Base-by-base conservation (phyloP, 2,329 filamentous ascomycete species). In the Penicillium digitatum region DNA sequence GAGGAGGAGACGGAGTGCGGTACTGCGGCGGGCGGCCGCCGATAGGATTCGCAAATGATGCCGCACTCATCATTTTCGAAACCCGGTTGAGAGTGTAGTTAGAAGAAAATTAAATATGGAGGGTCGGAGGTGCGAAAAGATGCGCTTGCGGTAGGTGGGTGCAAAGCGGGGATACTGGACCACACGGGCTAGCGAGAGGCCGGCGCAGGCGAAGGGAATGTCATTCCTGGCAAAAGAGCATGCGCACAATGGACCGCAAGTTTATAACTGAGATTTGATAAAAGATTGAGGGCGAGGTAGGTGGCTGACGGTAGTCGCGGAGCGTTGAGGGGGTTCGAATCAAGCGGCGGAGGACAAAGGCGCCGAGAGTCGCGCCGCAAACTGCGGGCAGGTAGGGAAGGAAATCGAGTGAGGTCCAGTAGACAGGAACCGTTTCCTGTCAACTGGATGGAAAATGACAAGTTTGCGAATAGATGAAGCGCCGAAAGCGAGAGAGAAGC, bases 1-100 rank as follows among this genome's bases (percentile, higher is more conserved):
- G 68, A 66, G 76, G 76, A 62, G 76, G 76, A 16, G 76, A 78
- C 52, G 76, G 76, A 52, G 76, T 78, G 60, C 74, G 74, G 62
- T 78, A 78, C 46, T 72, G 69, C 50, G 70, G 66, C 54, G 75
- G 76, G 54, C 74, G 74, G 57, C 63, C 63, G 52, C 67, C 69
- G 53, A 67, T 54, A 35, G 69, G 67, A 52, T 61, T 67, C 48
- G 71, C 57, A 50, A 76, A 76, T 32, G 74, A 76, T 22, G 71
- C 70, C 57, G 73, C 67, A 55, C 62, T 70, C 58, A 73, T 71
- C 74, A 76, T 76, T 48, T 56, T 65, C 50, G 56, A 59, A 50
- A 52, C 45, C 58, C 53, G 40, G 52, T 37, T 37, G 26, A 45
- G 16, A 48, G 37, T 47, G 52, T 53, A 48, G 31, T 16, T 32